Evolutionary conservation across 176 grass and related monocot species (phyloP).

Genomic region (Echinochloa phyllopogon): DNA sequence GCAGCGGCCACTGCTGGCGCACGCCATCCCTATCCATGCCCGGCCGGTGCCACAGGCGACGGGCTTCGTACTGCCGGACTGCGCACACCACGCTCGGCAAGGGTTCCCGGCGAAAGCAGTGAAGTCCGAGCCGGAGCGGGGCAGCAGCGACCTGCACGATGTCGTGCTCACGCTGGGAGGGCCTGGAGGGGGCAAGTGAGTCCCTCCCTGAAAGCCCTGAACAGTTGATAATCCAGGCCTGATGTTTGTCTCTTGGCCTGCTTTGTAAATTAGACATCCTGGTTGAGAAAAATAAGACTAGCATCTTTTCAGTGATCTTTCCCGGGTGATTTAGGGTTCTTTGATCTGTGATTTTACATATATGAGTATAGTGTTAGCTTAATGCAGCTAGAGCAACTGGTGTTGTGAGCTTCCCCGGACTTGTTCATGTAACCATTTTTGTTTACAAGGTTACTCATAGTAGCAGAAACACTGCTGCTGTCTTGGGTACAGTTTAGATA

Average conservation of each 20-base stretch:
- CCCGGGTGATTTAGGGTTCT: not conserved
- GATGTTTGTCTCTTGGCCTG: conserved; percentile 33
- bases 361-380: conserved; percentile 51
- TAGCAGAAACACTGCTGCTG: not conserved
- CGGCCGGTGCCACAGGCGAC: conserved; percentile 56
- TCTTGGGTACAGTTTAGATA: not conserved
- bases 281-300: conserved; percentile 52
- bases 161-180: conserved; percentile 94
- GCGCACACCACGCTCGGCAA: conserved; percentile 55
- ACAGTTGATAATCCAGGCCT: not conserved
- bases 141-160: conserved; percentile 72
- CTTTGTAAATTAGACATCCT: conserved; percentile 48
- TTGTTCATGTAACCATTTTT: not conserved
- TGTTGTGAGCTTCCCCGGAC: not conserved
- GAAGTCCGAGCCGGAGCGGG: conserved; percentile 67
- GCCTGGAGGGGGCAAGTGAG: conserved; percentile 66
- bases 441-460: not conserved
- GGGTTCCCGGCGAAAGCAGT: conserved; percentile 52
- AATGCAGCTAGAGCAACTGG: conserved; percentile 4
- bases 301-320: conserved; percentile 27
- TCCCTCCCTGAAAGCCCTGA: not conserved
- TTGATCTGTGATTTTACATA: conserved; percentile 20
- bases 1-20: conserved; percentile 53
- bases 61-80: conserved; percentile 56
- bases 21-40: conserved; percentile 59